phyloP scores from a whole-genome alignment of 148 eudicot species.

The Hydrangea macrophylla region DNA sequence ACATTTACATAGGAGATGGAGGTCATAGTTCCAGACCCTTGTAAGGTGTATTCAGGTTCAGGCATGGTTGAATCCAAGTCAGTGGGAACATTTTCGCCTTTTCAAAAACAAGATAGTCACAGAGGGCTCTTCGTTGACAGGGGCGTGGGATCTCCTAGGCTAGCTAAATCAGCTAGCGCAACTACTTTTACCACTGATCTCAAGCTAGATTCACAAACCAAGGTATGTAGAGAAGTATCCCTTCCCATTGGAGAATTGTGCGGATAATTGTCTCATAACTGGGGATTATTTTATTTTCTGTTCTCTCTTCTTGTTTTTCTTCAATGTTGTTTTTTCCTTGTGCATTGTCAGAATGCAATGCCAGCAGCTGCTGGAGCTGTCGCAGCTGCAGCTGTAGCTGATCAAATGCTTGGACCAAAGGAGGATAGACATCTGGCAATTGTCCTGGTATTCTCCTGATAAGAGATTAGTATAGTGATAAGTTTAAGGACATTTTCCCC shows the following conservation, averaged over 20 bases:
- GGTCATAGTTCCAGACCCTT: conserved; percentile 46
- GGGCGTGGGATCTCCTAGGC: conserved; percentile 93
- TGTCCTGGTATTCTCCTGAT: conserved; percentile 67
- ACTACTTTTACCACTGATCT: conserved; percentile 38
- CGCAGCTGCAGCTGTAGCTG: conserved; percentile 98
- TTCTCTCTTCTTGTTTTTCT: too few species aligned
- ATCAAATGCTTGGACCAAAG: conserved; percentile 98
- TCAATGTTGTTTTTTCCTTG: not conserved
- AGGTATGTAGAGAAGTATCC: conserved; percentile 46
- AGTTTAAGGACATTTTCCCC: conserved; percentile 5
- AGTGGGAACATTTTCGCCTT: conserved; percentile 44
- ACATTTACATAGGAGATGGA: conserved; percentile 52
- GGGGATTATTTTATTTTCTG: too few species aligned
- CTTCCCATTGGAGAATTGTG: conserved; percentile 13
- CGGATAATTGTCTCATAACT: not conserved
- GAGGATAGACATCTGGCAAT: conserved; percentile 96
- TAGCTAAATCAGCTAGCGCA: conserved; percentile 67
- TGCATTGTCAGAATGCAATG: conserved; percentile 62
- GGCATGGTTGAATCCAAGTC: conserved; percentile 58
- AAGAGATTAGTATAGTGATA: conserved; percentile 8
- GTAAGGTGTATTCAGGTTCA: conserved; percentile 33
- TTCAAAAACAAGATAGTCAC: conserved; percentile 69
- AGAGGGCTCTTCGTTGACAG: conserved; percentile 81
- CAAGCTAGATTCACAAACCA: conserved; percentile 61
- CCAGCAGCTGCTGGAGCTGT: conserved; percentile 99